Percentiles rank a stretch among this genome's conserved stretches.
Conservation (phyloP, 495 filamentous ascomycete species). For the Talaromyces proteolyticus region DNA sequence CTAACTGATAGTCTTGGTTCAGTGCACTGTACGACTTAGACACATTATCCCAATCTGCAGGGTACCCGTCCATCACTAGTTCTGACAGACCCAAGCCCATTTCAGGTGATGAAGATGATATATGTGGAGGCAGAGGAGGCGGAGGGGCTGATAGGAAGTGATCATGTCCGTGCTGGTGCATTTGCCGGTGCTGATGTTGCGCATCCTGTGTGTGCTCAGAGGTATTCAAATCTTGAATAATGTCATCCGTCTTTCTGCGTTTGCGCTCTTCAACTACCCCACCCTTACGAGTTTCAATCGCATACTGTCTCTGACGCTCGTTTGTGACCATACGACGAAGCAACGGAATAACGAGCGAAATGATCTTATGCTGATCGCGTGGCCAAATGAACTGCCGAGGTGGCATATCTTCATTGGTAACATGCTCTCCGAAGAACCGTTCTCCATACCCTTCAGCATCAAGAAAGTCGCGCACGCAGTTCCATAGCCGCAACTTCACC, state of each 20-base stretch:
- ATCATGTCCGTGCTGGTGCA: conserved; percentile 9
- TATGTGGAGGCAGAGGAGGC: conserved; percentile 12
- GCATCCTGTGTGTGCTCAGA: conserved; percentile 18
- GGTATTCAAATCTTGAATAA: conserved; percentile 21
- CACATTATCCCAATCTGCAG: conserved; percentile 32
- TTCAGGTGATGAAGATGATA: conserved; percentile 6
- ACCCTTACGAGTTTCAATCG: conserved; percentile 51
- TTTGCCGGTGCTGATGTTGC: conserved; percentile 20
- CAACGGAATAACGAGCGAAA: conserved; percentile 51
- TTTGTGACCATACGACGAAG: conserved; percentile 60
- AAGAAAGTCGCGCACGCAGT: conserved; percentile 53
- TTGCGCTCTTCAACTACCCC: conserved; percentile 33
- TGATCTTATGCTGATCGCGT: conserved; percentile 48
- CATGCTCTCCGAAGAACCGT: conserved; percentile 47
- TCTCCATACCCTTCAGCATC: conserved; percentile 50
- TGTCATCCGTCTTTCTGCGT: conserved; percentile 37
- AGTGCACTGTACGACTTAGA: conserved; percentile 29
- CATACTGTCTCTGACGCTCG: conserved; percentile 57
- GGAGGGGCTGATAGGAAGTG: conserved; percentile 19
- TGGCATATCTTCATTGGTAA: conserved; percentile 34
- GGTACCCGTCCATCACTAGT: conserved; percentile 33
- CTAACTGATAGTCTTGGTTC: conserved; percentile 35
- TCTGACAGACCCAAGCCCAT: conserved; percentile 27
- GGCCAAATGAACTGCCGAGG: conserved; percentile 50
- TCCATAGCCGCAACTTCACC: conserved; percentile 55